phyloP scores from a whole-genome alignment of 1,284 basidiomycete genomes.

The Farysia itapuensis region DNA sequence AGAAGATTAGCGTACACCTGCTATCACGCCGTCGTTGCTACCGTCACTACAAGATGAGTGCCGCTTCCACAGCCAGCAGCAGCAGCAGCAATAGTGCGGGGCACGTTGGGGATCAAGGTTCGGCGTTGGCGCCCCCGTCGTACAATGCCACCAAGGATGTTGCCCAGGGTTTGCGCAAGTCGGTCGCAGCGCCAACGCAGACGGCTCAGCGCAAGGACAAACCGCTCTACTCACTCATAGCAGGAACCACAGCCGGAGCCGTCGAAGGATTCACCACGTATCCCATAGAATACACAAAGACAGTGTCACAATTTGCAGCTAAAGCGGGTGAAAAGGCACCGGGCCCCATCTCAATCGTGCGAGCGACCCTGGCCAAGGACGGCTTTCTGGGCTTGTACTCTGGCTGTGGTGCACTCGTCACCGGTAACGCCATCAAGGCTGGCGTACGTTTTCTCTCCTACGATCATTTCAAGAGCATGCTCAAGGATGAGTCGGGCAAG shows the following conservation, averaged over 20 bases:
- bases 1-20: no score
- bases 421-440: constrained; percentile 55
- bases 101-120: constrained; percentile 14
- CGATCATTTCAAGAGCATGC: constrained; percentile 82
- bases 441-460: constrained; percentile 87
- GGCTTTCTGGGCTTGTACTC: constrained; percentile 60
- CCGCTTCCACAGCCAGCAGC: no score
- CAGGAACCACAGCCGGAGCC: constrained; percentile 90
- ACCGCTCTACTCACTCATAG: constrained; percentile 61
- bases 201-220: constrained; percentile 44
- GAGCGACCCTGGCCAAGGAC: constrained; percentile 55
- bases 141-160: constrained; percentile 28
- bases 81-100: constrained; percentile 6
- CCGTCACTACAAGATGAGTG: no score
- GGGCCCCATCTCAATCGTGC: constrained; percentile 58
- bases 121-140: constrained; percentile 5
- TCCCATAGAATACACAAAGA: constrained; percentile 88
- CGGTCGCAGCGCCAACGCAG: constrained; percentile 17
- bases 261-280: constrained; percentile 79
- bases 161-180: constrained; percentile 20
- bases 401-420: constrained; percentile 52
- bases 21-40: no score
- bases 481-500: constrained; percentile 68
- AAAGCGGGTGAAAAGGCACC: constrained; percentile 54
- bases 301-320: constrained; percentile 64